A percentile compares a stretch with the other conserved stretches of the same genome.
phyloP scores from a whole-genome alignment of 2,329 filamentous ascomycete genomes.

The Fusarium incarnatum region DNA sequence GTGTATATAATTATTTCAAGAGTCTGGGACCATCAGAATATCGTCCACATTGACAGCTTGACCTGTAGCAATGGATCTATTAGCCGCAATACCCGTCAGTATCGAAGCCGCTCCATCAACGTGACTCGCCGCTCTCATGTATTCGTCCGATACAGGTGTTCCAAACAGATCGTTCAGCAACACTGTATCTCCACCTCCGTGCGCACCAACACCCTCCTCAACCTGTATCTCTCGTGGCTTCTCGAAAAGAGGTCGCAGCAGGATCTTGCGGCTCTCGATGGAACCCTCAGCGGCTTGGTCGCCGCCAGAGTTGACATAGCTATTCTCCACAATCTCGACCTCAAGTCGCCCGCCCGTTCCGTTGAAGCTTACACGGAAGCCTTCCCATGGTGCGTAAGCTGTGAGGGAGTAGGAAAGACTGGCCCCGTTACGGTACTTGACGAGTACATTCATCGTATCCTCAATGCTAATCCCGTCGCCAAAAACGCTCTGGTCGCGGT shows the following conservation, averaged over 20 bases:
- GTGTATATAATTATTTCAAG: not conserved
- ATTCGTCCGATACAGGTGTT: conserved; percentile 62
- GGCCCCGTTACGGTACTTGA: conserved; percentile 67
- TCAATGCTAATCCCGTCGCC: conserved; percentile 73
- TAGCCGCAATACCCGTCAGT: conserved; percentile 69
- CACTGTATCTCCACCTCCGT: conserved; percentile 70
- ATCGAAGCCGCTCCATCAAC: conserved; percentile 70
- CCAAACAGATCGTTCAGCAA: conserved; percentile 69
- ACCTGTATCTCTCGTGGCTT: conserved; percentile 68
- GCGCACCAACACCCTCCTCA: conserved; percentile 63
- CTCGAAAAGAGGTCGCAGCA: conserved; percentile 66
- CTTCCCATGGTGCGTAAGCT: conserved; percentile 73
- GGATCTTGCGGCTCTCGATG: conserved; percentile 61
- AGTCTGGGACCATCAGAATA: conserved; percentile 49
- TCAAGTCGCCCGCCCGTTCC: conserved; percentile 69
- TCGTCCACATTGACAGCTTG: conserved; percentile 68
- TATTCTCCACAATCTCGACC: conserved; percentile 71
- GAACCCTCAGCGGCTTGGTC: conserved; percentile 67
- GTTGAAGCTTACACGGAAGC: conserved; percentile 68
- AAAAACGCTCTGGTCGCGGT: conserved; percentile 72
- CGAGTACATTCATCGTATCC: conserved; percentile 71
- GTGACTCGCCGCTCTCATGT: conserved; percentile 66
- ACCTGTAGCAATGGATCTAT: conserved; percentile 67
- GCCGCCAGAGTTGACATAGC: conserved; percentile 70
- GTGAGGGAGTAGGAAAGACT: conserved; percentile 69